phyloP scores from a whole-genome alignment of 2,329 filamentous ascomycete genomes.

The Alternaria sp. region DNA sequence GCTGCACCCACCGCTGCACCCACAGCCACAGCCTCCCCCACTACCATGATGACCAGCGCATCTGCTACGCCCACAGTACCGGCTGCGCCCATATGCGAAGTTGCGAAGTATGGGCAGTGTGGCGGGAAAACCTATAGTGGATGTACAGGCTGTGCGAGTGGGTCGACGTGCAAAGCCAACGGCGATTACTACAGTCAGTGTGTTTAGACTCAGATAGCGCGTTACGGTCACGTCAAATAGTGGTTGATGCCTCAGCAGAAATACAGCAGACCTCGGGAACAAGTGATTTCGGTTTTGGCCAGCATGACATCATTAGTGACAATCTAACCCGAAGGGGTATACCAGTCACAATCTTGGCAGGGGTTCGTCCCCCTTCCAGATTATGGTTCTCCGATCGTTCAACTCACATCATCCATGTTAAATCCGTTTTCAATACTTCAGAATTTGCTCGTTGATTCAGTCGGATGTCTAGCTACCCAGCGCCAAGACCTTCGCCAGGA shows the following conservation, averaged over 20 bases:
- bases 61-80: slow-evolving; percentile 12
- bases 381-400: background rate
- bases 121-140: background rate
- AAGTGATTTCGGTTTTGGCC: background rate
- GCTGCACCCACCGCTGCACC: slow-evolving; percentile 3
- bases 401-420: background rate
- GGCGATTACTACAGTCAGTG: slow-evolving; percentile 40
- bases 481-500: slow-evolving; percentile 25
- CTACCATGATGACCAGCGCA: slow-evolving; percentile 26
- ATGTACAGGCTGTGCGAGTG: slow-evolving; percentile 32
- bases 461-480: slow-evolving; percentile 9
- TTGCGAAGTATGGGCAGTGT: slow-evolving; percentile 20
- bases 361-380: background rate
- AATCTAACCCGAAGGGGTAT: background rate
- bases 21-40: slow-evolving; percentile 8
- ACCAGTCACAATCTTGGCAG: background rate
- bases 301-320: background rate
- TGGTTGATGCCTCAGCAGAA: background rate
- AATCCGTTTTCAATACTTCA: background rate
- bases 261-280: background rate
- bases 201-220: background rate
- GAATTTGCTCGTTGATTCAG: background rate
- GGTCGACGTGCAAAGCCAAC: slow-evolving; percentile 26
- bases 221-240: background rate
- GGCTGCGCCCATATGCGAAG: slow-evolving; percentile 17